Conservation (phyloP, 179 eudicot species). For the Beta macrorhiza region DNA sequence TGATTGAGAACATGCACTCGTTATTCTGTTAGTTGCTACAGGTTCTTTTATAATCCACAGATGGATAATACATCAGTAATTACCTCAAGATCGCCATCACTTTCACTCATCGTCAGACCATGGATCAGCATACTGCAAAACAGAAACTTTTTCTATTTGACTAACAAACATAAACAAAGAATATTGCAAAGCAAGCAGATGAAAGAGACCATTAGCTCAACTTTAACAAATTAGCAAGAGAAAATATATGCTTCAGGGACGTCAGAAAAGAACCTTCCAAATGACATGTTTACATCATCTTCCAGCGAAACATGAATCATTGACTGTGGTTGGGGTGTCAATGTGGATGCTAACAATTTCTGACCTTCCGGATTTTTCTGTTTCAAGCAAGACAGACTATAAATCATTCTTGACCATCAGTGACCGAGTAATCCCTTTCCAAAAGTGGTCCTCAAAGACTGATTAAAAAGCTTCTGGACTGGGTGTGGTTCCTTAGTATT, state of each 20-base stretch:
- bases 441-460: background rate
- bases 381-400: slow-evolving; percentile 21
- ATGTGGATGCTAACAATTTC: slow-evolving; percentile 73
- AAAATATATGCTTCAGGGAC: background rate
- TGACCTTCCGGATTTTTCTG: slow-evolving; percentile 92
- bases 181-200: slow-evolving; percentile 5
- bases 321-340: slow-evolving; percentile 74
- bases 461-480: background rate
- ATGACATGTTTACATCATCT: slow-evolving; percentile 88
- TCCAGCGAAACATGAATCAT: slow-evolving; percentile 49
- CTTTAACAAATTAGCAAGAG: background rate
- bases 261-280: slow-evolving; percentile 69
- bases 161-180: slow-evolving; percentile 22
- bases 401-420: background rate
- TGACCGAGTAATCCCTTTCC: background rate
- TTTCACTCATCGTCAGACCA: slow-evolving; percentile 78
- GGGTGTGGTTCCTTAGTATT: background rate
- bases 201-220: slow-evolving; percentile 8
- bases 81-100: slow-evolving; percentile 95
- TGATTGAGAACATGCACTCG: background rate
- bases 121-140: slow-evolving; percentile 84
- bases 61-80: background rate
- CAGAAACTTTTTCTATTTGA: slow-evolving; percentile 17
- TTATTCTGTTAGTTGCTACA: background rate
- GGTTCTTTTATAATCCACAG: background rate